Evolutionary conservation across 2,329 filamentous ascomycete species (phyloP).

Genomic region (Aspergillus sp.): DNA sequence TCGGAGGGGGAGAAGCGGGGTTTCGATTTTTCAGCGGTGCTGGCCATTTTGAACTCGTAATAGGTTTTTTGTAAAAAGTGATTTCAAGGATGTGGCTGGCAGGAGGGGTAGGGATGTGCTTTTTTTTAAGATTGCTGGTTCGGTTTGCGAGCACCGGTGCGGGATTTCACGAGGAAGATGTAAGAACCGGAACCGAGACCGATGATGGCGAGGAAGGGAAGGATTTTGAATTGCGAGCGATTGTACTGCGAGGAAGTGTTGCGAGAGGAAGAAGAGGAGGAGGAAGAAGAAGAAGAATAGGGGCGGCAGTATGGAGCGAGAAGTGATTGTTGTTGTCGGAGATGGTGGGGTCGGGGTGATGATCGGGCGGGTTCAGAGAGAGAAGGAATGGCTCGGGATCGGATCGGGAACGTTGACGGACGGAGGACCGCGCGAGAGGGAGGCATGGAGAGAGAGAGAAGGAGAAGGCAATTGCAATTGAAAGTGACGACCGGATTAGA

Average conservation of each 20-base stretch:
- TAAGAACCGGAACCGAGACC: conserved; percentile 51
- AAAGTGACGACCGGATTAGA: neutral
- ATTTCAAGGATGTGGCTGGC: neutral
- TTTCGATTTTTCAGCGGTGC: conserved; percentile 45
- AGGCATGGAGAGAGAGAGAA: neutral
- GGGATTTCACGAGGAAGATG: conserved; percentile 51
- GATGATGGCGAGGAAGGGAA: conserved; percentile 46
- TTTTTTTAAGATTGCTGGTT: conserved; percentile 1
- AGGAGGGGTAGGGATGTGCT: conserved; percentile 1
- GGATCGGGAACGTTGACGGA: neutral
- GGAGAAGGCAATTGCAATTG: neutral
- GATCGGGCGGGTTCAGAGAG: conserved; percentile 9
- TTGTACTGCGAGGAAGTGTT: conserved; percentile 24
- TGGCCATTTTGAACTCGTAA: conserved; percentile 21
- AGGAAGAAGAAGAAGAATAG: conserved; percentile 16
- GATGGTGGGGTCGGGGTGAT: conserved; percentile 16
- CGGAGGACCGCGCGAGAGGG: neutral
- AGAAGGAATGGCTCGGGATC: conserved; percentile 1
- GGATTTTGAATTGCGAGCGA: conserved; percentile 41
- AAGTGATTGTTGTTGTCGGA: conserved; percentile 9
- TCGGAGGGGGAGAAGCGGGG: conserved; percentile 76
- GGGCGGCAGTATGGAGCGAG: conserved; percentile 11
- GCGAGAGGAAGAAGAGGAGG: conserved; percentile 9
- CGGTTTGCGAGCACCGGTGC: conserved; percentile 44
- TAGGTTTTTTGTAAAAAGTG: neutral